Evolutionary conservation across 2,329 filamentous ascomycete genomes (phyloP), one percentile per base, ranked within the genome.

Genomic region (Cladophialophora carrionii): DNA sequence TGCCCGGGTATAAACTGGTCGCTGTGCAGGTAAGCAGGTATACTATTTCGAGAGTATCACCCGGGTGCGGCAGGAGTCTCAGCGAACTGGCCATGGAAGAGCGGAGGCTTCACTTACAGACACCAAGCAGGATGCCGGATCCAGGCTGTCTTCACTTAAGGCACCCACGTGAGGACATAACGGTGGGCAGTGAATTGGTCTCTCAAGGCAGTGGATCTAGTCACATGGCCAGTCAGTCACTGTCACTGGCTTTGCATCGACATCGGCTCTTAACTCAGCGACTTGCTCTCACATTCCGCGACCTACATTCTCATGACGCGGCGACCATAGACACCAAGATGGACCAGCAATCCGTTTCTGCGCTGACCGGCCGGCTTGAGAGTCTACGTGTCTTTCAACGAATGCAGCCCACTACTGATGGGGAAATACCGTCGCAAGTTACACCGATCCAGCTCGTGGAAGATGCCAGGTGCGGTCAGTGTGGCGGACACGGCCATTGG

Each of bases 401-500:
- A 20, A 43, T 8, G 37, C 37, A 17, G 37, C 14, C 17, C 7
- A 14, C 37, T 43, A n/a, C 17, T 5, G 37, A 43, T 20, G 37
- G 17, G 7, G 37, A n/a, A 14, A 43, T n/a, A n/a, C 37, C 37
- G 17, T 6, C 37, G 17, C 37, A n/a, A 6, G 5, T 17, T 43
- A 7, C 37, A 43, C 37, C 37, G 14, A 29, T 51, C 22, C 3
- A 51, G 48, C 48, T 51, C 17, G 5, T 51, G 9, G 48, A 51
- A 9, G 48, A 51, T 26, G 10, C 48, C 9, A 8, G 22, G 9
- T 51, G 48, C 48, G 3, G 12, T 17, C 20, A 51, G 12, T 51
- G 48, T 51, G 48, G 48, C 20, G 48, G 48, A 22, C 48, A 51
- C 48, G 48, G 48, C 9, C 48, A 51, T 29, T 51, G 20, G 20